A percentile compares a stretch with the other conserved stretches of the same genome.
Conservation (phyloP, 352 stramenopile genomes). For the Phytophthora pistaciae region DNA sequence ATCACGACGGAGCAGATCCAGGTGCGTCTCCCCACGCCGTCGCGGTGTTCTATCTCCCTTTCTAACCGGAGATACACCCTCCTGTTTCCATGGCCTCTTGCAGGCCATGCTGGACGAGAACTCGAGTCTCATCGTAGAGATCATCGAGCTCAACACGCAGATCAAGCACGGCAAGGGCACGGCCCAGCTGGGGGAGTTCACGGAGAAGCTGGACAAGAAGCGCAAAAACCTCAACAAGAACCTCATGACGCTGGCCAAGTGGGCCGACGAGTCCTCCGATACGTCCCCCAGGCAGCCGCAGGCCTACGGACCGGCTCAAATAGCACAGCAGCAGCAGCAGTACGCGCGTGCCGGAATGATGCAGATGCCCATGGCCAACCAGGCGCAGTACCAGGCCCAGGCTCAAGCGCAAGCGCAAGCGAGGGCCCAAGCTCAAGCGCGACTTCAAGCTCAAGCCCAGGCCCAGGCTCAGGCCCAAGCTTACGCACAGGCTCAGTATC, state of each 20-base stretch:
- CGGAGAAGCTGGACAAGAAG: conserved; percentile 91
- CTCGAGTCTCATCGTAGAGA: conserved; percentile 87
- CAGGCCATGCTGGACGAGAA: conserved; percentile 91
- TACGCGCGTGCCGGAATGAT: conserved; percentile 46
- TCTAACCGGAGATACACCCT: conserved; percentile 8
- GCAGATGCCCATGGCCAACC: conserved; percentile 42
- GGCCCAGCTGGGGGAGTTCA: conserved; percentile 77
- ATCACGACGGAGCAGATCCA: conserved; percentile 88
- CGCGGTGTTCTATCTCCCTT: not conserved
- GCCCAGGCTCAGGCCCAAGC: conserved; percentile 49
- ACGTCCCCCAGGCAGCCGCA: conserved; percentile 57
- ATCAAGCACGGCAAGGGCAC: conserved; percentile 89
- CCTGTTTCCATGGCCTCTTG: not conserved
- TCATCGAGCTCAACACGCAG: conserved; percentile 90
- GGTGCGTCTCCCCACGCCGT: conserved; percentile 34
- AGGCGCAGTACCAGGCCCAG: conserved; percentile 44
- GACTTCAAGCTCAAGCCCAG: conserved; percentile 43
- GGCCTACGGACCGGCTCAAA: conserved; percentile 40
- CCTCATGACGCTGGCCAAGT: conserved; percentile 91
- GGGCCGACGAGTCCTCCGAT: conserved; percentile 86
- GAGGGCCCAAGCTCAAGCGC: conserved; percentile 26
- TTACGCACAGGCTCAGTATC: conserved; percentile 68
- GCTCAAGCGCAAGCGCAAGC: conserved; percentile 33
- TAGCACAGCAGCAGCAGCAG: conserved; percentile 42
- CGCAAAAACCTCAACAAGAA: conserved; percentile 92